Evolutionary conservation across 1,284 basidiomycete species (phyloP), one percentile per base, ranked within the genome.

Genomic region (Volvariella surrecta): DNA sequence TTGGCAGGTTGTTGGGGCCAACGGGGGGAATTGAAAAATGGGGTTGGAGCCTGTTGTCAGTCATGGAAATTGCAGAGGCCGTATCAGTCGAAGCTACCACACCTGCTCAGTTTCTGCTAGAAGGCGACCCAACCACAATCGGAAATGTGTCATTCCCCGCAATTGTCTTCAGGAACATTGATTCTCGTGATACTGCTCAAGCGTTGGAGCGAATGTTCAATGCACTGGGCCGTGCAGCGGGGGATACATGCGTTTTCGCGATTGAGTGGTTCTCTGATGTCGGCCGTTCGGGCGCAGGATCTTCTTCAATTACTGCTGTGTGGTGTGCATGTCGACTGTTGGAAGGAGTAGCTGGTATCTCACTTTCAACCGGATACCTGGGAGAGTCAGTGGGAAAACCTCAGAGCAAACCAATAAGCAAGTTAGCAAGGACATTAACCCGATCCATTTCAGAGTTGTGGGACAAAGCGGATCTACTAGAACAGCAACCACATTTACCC

Each of bases 21-120:
- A 72, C 67, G 0, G 91, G 91, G 3, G 80, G 84, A 0, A 79
- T 95, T 15, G 88, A 94, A 53, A 82, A 82, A 58, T 95, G 91
- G 92, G 88, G 88, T 1, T 90, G 84, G 81, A 74, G 77, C 34
- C 57, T 95, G 1, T 69, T 95, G 20, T 75, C 79, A 2, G 86
- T 83, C 11, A 64, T 94, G 20, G 80, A 89, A 52, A 76, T 94
- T 47, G 68, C 67, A 1, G 68, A 72, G 24, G 82, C 80, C 3
- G n/a, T 19, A 16, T 35, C 18, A 19, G 34, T 35, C 30, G 30
- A 31, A 15, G 10, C 66, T 73, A 10, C 60, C 64, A 32, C 73
- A 10, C 60, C 64, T 3, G 73, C 72, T 0, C 76, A 73, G 42
- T 59, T 77, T n/a, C 68, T 77, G 58, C 67, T 87, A n/a, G 76